Base-by-base conservation (phyloP, 1,284 basidiomycete genomes). In the Athelia sp. region DNA sequence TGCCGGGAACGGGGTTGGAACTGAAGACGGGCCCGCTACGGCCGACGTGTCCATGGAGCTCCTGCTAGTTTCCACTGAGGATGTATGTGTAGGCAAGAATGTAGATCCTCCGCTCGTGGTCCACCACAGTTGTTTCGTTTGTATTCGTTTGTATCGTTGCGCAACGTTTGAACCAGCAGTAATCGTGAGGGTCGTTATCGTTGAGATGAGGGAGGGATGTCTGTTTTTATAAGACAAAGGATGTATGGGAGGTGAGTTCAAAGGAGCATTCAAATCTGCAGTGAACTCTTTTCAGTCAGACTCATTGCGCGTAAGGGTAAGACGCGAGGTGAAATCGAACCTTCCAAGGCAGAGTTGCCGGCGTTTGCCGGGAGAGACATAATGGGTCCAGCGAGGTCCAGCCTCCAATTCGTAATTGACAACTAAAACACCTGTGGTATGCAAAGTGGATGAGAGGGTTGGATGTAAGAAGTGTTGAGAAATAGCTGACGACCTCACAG, bases 1-100 rank as follows among this genome's bases (percentile, higher is more conserved):
- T 36, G 50, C 54, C 42, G 57, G 50, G 46, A 56, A 51, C 51
- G 55, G 40, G 38, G 45, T 46, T 48, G 58, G 46, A 42, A 47
- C 49, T 19, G 54, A 56, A 34, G 58, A 29, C 36, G 19, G 36
- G 6, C n/a, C 36, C n/a, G 15, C 36, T 8, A 40, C 15, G n/a
- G 15, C 6, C 36, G 36, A 21, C 6, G 19, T 40, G 15, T 40
- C 36, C 36, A 29, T 29, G 6, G n/a, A n/a, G 36, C n/a, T 40
- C 15, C n/a, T n/a, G 36, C 36, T 17, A 21, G 36, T 40, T 17
- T n/a, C 15, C n/a, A 21, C 9, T 4, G 36, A 40, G 6, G 36
- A 40, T 6, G 36, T 40, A 6, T 40, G 8, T 17, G 36, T 40
- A 40, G 36, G 36, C 36, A 40, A 40, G 36, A 40, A 40, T 17